Percentiles rank a stretch among this genome's conserved stretches.
These are phyloP conservation scores for Chlamydomonas incerta DNA, from an alignment of 139 green algal genomes.

Conservation along the genomic window DNA sequence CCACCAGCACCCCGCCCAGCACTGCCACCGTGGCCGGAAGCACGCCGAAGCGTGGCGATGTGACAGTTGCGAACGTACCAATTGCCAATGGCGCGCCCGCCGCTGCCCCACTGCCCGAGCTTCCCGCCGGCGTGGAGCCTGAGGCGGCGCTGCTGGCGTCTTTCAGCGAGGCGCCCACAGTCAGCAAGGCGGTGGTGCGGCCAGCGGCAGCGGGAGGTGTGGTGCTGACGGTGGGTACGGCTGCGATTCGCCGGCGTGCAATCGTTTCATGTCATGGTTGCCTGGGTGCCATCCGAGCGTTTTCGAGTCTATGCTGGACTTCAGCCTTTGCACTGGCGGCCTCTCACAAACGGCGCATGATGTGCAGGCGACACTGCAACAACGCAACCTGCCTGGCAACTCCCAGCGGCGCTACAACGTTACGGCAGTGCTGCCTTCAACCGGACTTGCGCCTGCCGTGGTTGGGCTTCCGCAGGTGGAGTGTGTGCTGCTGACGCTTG, in stretches of 20 bases:
- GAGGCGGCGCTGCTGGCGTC: conserved; percentile 31
- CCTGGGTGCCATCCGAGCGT: too few species aligned
- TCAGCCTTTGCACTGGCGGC: too few species aligned
- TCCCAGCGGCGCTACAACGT: conserved; percentile 69
- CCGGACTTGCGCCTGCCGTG: conserved; percentile 17
- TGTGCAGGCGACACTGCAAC: conserved; percentile 54
- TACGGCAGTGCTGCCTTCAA: conserved; percentile 22
- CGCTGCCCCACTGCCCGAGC: neutral
- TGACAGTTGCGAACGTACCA: too few species aligned
- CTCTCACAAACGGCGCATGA: too few species aligned
- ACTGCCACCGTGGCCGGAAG: too few species aligned
- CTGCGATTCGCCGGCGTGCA: too few species aligned
- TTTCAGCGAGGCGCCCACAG: conserved; percentile 3
- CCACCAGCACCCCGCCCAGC: too few species aligned
- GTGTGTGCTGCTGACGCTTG: too few species aligned
- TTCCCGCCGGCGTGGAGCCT: neutral
- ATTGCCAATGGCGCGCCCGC: too few species aligned
- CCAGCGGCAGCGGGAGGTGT: neutral
- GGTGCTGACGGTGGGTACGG: conserved; percentile 45
- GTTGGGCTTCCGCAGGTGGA: conserved; percentile 37
- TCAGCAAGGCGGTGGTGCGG: conserved; percentile 6
- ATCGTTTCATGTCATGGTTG: too few species aligned
- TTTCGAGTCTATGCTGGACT: too few species aligned
- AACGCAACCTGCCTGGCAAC: conserved; percentile 87
- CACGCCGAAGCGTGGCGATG: too few species aligned